Evolutionary conservation across 768 basidiomycete genomes (phyloP).

Genomic region (Termitomyces sp.): DNA sequence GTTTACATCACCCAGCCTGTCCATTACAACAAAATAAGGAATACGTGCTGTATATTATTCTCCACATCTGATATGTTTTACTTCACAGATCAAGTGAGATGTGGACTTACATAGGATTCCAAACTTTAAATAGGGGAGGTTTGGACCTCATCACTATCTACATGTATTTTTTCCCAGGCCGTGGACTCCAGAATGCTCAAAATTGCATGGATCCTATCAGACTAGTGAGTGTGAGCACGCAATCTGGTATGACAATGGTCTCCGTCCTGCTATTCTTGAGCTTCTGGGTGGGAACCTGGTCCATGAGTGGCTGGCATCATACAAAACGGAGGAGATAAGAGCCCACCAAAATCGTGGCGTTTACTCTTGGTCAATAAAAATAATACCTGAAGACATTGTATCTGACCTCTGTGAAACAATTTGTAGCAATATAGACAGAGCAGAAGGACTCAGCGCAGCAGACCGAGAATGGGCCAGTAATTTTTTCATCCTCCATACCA

Average conservation of each 20-base stretch:
- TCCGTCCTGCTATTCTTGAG: constrained; percentile 17
- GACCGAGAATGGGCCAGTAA: no score
- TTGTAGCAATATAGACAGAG: no score
- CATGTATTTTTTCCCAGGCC: constrained; percentile 22
- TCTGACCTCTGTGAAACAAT: no score
- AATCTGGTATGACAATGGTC: constrained; percentile 18
- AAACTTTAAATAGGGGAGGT: constrained; percentile 21
- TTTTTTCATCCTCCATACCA: no score
- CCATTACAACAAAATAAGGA: neutral
- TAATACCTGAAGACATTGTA: constrained; percentile 9
- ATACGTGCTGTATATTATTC: no score
- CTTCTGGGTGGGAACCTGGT: neutral
- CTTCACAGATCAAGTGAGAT: neutral
- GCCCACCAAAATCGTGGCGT: constrained; percentile 14
- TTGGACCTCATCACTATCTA: constrained; percentile 11
- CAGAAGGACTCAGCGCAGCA: no score
- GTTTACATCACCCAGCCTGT: constrained; percentile 4
- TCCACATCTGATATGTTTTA: no score
- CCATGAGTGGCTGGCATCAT: constrained; percentile 21
- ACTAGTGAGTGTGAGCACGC: constrained; percentile 7
- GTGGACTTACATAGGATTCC: constrained; percentile 20
- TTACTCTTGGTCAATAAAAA: constrained; percentile 13
- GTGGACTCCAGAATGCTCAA: constrained; percentile 1
- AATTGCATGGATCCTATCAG: neutral
- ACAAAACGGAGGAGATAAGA: constrained; percentile 16